Conservation (phyloP, 2,329 filamentous ascomycete genomes). For the Waltergamsia citrina region DNA sequence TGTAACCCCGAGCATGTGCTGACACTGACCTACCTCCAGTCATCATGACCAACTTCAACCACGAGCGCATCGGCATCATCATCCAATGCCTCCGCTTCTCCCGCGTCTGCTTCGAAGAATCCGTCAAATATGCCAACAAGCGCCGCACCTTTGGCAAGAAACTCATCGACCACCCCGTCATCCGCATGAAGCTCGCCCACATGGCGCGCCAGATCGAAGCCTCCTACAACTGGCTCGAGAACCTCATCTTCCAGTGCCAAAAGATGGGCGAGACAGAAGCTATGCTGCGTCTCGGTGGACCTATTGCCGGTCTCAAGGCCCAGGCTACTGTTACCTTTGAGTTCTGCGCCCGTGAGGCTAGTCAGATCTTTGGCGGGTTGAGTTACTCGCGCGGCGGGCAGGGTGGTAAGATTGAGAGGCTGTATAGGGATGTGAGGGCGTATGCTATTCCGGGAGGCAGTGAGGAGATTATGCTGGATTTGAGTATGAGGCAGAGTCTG, state of each 20-base stretch:
- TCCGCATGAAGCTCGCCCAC: constrained; percentile 93
- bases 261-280: constrained; percentile 91
- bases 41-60: constrained; percentile 99
- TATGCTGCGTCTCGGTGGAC: constrained; percentile 89
- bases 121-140: constrained; percentile 95
- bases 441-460: constrained; percentile 94
- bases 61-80: constrained; percentile 97
- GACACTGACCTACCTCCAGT: constrained; percentile 36
- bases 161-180: constrained; percentile 93
- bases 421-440: constrained; percentile 91
- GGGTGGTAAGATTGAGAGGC: constrained; percentile 86
- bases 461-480: constrained; percentile 97
- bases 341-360: constrained; percentile 93
- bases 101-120: constrained; percentile 94
- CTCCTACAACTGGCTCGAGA: constrained; percentile 95
- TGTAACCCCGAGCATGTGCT: neutral
- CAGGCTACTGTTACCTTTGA: constrained; percentile 92
- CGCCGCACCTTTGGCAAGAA: constrained; percentile 93
- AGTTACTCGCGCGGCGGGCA: constrained; percentile 90
- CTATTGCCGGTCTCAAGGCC: constrained; percentile 89
- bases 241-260: constrained; percentile 84
- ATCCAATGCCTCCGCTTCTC: constrained; percentile 95
- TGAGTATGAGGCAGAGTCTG: constrained; percentile 86
- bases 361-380: constrained; percentile 93
- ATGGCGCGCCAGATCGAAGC: constrained; percentile 98